Conservation (phyloP, 306 rosid genomes). For the Cyclanthera cordifolia region DNA sequence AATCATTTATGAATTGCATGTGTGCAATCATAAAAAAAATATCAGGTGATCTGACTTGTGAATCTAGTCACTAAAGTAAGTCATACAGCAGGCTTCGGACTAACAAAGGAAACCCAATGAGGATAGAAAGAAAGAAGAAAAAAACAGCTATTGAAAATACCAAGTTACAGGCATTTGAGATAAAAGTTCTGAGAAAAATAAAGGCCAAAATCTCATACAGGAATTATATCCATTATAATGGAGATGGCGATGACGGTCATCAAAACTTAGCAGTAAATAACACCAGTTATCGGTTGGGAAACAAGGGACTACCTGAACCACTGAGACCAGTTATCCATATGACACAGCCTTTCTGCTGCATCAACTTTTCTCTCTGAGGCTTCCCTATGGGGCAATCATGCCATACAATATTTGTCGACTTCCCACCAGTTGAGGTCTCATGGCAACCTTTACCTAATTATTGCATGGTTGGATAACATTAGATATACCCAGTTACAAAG, state of each 20-base stretch:
- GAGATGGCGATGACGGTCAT: background rate
- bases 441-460: slow-evolving; percentile 35
- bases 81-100: background rate
- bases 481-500: slow-evolving; percentile 17
- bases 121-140: background rate
- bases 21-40: background rate
- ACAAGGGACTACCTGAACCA: slow-evolving; percentile 71
- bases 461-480: slow-evolving; percentile 23
- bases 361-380: slow-evolving; percentile 60
- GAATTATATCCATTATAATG: background rate
- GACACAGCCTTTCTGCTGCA: slow-evolving; percentile 90
- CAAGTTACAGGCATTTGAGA: background rate
- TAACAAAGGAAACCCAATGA: background rate
- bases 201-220: background rate
- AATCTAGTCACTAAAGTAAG: background rate
- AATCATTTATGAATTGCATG: background rate
- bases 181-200: background rate
- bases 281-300: background rate
- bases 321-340: slow-evolving; percentile 97
- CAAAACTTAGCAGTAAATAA: background rate
- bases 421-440: slow-evolving; percentile 47
- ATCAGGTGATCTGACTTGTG: background rate
- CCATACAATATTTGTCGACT: slow-evolving; percentile 75
- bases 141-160: background rate
- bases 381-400: slow-evolving; percentile 68